phyloP scores from a whole-genome alignment of 768 basidiomycete species.

The Suillus discolor region DNA sequence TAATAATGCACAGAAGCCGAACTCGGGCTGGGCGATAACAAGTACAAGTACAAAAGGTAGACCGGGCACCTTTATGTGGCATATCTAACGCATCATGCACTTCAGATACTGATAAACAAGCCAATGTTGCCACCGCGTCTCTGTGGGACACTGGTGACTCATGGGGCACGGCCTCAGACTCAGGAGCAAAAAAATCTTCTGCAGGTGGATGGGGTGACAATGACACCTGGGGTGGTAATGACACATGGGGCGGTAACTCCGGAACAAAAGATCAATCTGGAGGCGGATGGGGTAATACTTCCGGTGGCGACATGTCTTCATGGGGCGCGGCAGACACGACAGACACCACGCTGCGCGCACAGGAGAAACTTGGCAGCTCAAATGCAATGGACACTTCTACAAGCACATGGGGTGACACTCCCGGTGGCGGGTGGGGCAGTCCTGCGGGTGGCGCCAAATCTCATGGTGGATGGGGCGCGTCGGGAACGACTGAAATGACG shows the following conservation, averaged over 20 bases:
- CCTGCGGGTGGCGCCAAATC: not conserved
- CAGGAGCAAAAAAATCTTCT: constrained; percentile 12
- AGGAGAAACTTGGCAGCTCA: not conserved
- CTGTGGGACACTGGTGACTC: constrained; percentile 6
- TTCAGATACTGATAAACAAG: not conserved
- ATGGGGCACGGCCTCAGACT: constrained; percentile 9
- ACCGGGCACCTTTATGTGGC: not conserved
- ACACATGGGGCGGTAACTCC: not conserved
- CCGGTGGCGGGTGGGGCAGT: not conserved
- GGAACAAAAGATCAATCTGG: not conserved
- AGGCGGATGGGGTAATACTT: not conserved
- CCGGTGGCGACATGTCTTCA: not conserved
- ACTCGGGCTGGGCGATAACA: not conserved
- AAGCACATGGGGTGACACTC: not conserved
- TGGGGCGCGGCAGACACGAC: not conserved
- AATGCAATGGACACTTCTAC: not conserved
- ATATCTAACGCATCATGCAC: not conserved
- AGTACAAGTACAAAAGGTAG: not conserved
- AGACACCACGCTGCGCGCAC: not conserved
- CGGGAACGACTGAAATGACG: not conserved
- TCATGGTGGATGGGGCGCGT: not conserved
- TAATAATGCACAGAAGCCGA: not conserved
- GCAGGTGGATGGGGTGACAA: not conserved
- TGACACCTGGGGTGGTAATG: not conserved
- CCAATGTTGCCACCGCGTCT: too few relatives aligned